A percentile compares a stretch with the other conserved stretches of the same genome.
Evolutionary conservation across 2,329 filamentous ascomycete genomes (phyloP).

Genomic region (Claviceps fusiformis): DNA sequence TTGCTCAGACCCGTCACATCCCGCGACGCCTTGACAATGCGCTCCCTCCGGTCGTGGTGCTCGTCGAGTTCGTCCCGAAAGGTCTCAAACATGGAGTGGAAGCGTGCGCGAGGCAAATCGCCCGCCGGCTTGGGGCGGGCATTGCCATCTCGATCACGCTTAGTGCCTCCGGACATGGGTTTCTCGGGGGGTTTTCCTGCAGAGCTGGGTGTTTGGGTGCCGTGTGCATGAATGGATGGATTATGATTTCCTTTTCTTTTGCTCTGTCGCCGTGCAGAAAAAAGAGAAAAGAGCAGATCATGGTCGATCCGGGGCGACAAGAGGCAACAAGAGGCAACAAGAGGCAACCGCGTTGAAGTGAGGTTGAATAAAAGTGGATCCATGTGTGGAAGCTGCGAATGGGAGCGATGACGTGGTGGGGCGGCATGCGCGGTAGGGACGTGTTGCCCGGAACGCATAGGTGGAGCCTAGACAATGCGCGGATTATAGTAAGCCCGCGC

Average conservation of each 20-base stretch:
- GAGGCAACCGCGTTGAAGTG: neutral
- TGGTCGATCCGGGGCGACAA: neutral
- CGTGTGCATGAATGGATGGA: too few species aligned
- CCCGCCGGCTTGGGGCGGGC: constrained; percentile 23
- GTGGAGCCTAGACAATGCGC: too few species aligned
- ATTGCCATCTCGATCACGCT: constrained; percentile 41
- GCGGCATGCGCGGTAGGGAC: neutral
- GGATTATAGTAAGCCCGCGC: too few species aligned
- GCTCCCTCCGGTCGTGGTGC: constrained; percentile 84
- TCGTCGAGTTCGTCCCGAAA: constrained; percentile 85
- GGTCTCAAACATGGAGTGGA: constrained; percentile 65
- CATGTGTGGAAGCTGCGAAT: neutral
- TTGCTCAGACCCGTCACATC: constrained; percentile 93
- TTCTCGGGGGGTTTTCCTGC: neutral
- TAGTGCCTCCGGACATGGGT: constrained; percentile 29
- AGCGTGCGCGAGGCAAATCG: constrained; percentile 27
- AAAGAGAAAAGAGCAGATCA: neutral
- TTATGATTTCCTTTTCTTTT: neutral
- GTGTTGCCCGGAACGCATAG: too few species aligned
- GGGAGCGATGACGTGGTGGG: neutral
- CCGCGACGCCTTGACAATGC: constrained; percentile 77
- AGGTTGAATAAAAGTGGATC: neutral
- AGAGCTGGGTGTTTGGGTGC: neutral
- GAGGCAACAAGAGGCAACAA: neutral
- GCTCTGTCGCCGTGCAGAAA: too few species aligned